Conservation (phyloP, 345 rosid genomes). For the Syzygium jambos region DNA sequence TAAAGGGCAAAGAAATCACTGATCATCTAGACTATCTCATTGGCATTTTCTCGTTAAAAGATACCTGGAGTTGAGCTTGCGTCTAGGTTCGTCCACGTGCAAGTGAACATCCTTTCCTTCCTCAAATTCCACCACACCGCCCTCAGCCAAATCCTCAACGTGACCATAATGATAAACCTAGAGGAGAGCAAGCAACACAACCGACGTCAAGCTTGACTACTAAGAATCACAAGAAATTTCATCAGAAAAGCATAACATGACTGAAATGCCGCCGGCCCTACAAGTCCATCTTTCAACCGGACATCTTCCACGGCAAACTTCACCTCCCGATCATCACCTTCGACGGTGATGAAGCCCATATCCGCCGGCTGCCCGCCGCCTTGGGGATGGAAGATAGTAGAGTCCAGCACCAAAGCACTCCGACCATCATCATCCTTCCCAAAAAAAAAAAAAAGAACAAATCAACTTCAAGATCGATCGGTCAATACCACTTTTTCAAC, state of each 20-base stretch:
- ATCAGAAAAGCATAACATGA: neutral
- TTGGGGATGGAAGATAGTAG: slow-evolving; percentile 88
- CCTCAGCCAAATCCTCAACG: slow-evolving; percentile 25
- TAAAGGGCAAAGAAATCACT: neutral
- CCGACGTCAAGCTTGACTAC: neutral
- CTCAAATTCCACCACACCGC: slow-evolving; percentile 20
- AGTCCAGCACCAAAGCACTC: slow-evolving; percentile 48
- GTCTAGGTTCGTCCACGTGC: slow-evolving; percentile 53
- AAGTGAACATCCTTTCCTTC: slow-evolving; percentile 41
- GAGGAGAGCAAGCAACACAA: neutral
- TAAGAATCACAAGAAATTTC: neutral
- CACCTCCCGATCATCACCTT: slow-evolving; percentile 9
- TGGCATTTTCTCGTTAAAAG: neutral
- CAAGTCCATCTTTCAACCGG: slow-evolving; percentile 70
- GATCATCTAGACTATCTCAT: neutral
- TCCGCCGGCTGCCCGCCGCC: slow-evolving; percentile 95
- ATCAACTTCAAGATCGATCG: neutral
- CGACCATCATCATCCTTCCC: slow-evolving; percentile 59
- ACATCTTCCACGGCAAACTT: slow-evolving; percentile 68
- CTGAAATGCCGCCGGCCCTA: neutral
- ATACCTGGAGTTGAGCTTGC: slow-evolving; percentile 71
- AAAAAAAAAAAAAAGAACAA: neutral
- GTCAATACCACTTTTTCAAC: neutral
- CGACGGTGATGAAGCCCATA: slow-evolving; percentile 37
- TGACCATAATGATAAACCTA: slow-evolving; percentile 79